A percentile compares a stretch with the other conserved stretches of the same genome.
Evolutionary conservation across 352 stramenopile species (phyloP).

Genomic region (Pythium guiyangense): DNA sequence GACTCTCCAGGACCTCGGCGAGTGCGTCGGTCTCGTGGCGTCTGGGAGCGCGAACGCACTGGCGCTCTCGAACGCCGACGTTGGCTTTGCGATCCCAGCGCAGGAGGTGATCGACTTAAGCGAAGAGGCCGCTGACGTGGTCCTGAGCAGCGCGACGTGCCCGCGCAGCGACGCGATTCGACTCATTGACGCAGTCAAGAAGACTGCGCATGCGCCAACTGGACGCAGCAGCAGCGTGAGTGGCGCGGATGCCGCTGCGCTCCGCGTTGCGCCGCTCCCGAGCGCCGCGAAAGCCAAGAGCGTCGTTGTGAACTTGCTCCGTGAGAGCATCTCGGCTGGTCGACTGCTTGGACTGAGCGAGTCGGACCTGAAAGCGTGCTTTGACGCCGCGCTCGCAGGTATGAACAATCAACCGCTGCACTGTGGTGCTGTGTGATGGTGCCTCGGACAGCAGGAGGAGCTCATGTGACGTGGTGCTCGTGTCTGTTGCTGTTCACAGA

Average conservation of each 20-base stretch:
- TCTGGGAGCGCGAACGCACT: slow-evolving; percentile 41
- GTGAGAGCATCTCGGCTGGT: slow-evolving; percentile 26
- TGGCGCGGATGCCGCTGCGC: background rate
- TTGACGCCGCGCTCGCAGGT: slow-evolving; percentile 20
- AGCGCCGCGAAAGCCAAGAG: slow-evolving; percentile 12
- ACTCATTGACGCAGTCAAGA: slow-evolving; percentile 43
- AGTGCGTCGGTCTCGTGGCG: slow-evolving; percentile 41
- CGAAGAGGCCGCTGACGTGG: slow-evolving; percentile 39
- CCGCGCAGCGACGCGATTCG: slow-evolving; percentile 45
- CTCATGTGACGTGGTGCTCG: too few species aligned
- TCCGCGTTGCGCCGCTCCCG: slow-evolving; percentile 4
- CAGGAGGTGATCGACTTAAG: slow-evolving; percentile 43
- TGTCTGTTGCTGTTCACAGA: background rate
- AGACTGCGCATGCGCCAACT: slow-evolving; percentile 5
- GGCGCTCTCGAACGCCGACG: slow-evolving; percentile 36
- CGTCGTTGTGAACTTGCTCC: slow-evolving; percentile 28
- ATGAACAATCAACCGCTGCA: background rate
- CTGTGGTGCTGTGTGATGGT: background rate
- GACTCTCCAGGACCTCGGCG: slow-evolving; percentile 45
- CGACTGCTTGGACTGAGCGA: slow-evolving; percentile 28
- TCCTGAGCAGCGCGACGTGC: slow-evolving; percentile 32
- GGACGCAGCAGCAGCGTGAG: too few species aligned
- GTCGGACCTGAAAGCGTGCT: slow-evolving; percentile 24
- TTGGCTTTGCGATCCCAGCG: slow-evolving; percentile 41
- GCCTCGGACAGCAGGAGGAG: too few species aligned